Evolutionary conservation across 2,329 filamentous ascomycete species (phyloP).

Genomic region (Calonectria ilicicola): DNA sequence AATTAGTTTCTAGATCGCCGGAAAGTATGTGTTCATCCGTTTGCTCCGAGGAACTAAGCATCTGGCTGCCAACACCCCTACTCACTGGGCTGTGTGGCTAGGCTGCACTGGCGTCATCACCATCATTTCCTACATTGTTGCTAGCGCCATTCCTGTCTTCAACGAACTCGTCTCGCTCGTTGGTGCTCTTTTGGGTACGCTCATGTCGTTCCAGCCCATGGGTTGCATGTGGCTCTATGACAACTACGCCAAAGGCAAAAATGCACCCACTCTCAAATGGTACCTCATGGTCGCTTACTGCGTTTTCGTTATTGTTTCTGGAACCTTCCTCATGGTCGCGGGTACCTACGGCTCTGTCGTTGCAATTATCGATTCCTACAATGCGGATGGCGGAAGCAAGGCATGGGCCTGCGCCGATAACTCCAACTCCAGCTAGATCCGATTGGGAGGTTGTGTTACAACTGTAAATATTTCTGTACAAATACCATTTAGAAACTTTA

Average conservation of each 20-base stretch:
- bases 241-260: slow-evolving; percentile 24
- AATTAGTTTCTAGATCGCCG: slow-evolving; percentile 39
- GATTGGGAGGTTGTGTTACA: background rate
- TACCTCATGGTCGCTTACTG: slow-evolving; percentile 28
- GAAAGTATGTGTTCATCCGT: slow-evolving; percentile 16
- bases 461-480: background rate
- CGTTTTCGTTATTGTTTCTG: slow-evolving; percentile 29
- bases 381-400: slow-evolving; percentile 45
- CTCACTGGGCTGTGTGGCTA: slow-evolving; percentile 12
- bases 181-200: slow-evolving; percentile 41
- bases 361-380: slow-evolving; percentile 43
- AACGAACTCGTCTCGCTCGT: slow-evolving; percentile 37
- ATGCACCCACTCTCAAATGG: slow-evolving; percentile 15
- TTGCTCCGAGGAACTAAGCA: slow-evolving; percentile 12
- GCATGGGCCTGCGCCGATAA: slow-evolving; percentile 57
- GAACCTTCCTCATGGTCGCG: slow-evolving; percentile 15
- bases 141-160: slow-evolving; percentile 35
- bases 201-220: slow-evolving; percentile 41
- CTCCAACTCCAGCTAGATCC: slow-evolving; percentile 41
- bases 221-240: slow-evolving; percentile 42
- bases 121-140: slow-evolving; percentile 38
- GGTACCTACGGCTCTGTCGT: slow-evolving; percentile 17
- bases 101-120: slow-evolving; percentile 31
- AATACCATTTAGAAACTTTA: background rate
- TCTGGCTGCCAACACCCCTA: slow-evolving; percentile 8